phyloP scores from a whole-genome alignment of 2,329 filamentous ascomycete genomes.

The Sordariomycetes sp. region DNA sequence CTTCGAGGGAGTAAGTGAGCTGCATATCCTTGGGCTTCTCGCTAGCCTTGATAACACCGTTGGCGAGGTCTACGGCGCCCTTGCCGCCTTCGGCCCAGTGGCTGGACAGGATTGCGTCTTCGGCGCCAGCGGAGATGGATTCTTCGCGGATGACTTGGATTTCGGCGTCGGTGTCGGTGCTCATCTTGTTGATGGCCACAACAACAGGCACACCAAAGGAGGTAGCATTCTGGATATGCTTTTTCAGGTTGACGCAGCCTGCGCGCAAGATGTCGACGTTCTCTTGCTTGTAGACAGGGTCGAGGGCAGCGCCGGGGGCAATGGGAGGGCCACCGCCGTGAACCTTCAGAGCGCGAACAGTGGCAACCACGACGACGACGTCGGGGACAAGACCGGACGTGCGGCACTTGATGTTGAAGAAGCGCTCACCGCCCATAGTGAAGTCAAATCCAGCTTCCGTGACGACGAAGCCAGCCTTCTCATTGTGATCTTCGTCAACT shows the following conservation, averaged over 20 bases:
- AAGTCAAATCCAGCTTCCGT: slow-evolving; percentile 99
- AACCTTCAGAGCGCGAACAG: slow-evolving; percentile 90
- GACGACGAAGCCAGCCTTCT: slow-evolving; percentile 85
- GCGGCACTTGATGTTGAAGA: slow-evolving; percentile 99
- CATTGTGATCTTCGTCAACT: slow-evolving; percentile 72
- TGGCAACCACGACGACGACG: slow-evolving; percentile 90
- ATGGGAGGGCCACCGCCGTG: slow-evolving; percentile 96
- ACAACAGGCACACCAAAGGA: slow-evolving; percentile 88
- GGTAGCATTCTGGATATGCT: slow-evolving; percentile 88
- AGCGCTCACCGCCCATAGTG: slow-evolving; percentile 98
- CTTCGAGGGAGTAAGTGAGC: slow-evolving; percentile 74
- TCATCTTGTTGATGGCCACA: slow-evolving; percentile 94
- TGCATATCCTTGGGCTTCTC: slow-evolving; percentile 81
- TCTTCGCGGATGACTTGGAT: slow-evolving; percentile 84
- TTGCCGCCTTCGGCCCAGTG: slow-evolving; percentile 95
- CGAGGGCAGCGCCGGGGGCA: slow-evolving; percentile 73
- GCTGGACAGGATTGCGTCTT: slow-evolving; percentile 87
- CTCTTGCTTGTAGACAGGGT: slow-evolving; percentile 84
- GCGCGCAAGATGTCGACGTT: slow-evolving; percentile 84
- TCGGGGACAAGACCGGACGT: slow-evolving; percentile 88
- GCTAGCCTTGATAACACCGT: slow-evolving; percentile 74
- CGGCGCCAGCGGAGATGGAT: slow-evolving; percentile 81
- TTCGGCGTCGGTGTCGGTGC: slow-evolving; percentile 88
- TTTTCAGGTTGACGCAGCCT: slow-evolving; percentile 89
- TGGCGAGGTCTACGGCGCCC: slow-evolving; percentile 81